Evolutionary conservation across 2,329 filamentous ascomycete genomes (phyloP).

Genomic region (Berkeleyomyces basicola): DNA sequence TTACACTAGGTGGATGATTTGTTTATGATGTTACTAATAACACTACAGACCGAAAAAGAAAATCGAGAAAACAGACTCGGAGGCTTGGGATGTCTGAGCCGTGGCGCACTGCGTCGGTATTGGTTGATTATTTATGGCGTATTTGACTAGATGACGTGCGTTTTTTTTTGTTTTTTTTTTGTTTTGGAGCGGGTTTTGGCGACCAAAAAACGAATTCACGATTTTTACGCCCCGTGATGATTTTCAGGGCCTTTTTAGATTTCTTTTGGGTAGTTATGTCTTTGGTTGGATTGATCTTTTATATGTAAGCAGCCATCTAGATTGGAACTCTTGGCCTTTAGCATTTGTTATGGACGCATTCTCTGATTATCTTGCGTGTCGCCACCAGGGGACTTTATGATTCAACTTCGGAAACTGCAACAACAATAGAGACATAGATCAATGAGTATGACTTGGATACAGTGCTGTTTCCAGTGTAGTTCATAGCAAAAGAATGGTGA

Average conservation of each 20-base stretch:
- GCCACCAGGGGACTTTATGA: not conserved
- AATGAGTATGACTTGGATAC: too few species aligned
- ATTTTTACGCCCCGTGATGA: not conserved
- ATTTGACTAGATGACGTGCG: not conserved
- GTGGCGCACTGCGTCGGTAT: too few species aligned
- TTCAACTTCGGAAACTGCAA: slow-evolving; percentile 1
- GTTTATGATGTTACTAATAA: not conserved
- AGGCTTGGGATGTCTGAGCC: too few species aligned
- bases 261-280: not conserved
- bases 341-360: not conserved
- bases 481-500: not conserved
- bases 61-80: too few species aligned
- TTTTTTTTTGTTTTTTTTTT: not conserved
- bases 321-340: not conserved
- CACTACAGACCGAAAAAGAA: not conserved
- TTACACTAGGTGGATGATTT: too few species aligned
- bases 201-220: not conserved
- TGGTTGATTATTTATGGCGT: not conserved
- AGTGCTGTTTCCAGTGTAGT: not conserved
- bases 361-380: not conserved
- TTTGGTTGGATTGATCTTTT: not conserved
- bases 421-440: too few species aligned
- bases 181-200: not conserved
- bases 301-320: not conserved
- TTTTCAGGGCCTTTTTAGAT: not conserved